These are phyloP conservation scores for Salicornia ramosissima DNA, from an alignment of 148 eudicot genomes.

Conservation along the genomic window DNA sequence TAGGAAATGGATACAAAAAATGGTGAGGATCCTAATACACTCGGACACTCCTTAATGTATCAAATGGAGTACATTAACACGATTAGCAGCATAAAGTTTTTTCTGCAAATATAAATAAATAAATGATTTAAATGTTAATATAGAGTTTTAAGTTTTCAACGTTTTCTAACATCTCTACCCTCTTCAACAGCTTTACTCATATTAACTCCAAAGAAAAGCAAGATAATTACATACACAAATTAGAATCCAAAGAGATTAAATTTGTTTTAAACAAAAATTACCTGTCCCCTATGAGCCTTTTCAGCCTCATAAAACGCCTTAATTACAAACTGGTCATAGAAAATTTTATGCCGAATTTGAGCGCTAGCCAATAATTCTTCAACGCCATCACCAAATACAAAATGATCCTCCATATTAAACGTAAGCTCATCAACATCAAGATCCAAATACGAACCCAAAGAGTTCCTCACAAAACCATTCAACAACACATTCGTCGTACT, in stretches of 20 bases:
- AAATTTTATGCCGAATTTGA: slow-evolving; percentile 58
- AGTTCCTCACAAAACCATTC: slow-evolving; percentile 53
- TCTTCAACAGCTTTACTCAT: too few relatives aligned
- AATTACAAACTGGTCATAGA: slow-evolving; percentile 61
- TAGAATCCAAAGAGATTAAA: too few relatives aligned
- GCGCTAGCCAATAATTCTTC: slow-evolving; percentile 61
- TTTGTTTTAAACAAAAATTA: slow-evolving; percentile 12
- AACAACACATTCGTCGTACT: slow-evolving; percentile 39
- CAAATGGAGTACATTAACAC: too few relatives aligned
- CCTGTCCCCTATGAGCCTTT: slow-evolving; percentile 97
- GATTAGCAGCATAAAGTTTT: too few relatives aligned
- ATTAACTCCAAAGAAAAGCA: too few relatives aligned
- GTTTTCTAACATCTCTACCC: too few relatives aligned
- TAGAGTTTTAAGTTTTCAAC: too few relatives aligned
- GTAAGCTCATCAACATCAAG: slow-evolving; percentile 61
- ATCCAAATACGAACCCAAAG: slow-evolving; percentile 58
- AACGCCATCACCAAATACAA: slow-evolving; percentile 33
- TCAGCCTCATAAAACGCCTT: slow-evolving; percentile 91
- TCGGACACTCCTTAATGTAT: too few relatives aligned
- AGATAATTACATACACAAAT: background rate
- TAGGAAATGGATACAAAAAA: too few relatives aligned
- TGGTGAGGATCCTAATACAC: too few relatives aligned
- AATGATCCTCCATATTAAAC: slow-evolving; percentile 67
- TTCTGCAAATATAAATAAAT: too few relatives aligned
- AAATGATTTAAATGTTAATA: too few relatives aligned